Evolutionary conservation across 495 filamentous ascomycete species (phyloP).

Genomic region (Podospora tetraspora): DNA sequence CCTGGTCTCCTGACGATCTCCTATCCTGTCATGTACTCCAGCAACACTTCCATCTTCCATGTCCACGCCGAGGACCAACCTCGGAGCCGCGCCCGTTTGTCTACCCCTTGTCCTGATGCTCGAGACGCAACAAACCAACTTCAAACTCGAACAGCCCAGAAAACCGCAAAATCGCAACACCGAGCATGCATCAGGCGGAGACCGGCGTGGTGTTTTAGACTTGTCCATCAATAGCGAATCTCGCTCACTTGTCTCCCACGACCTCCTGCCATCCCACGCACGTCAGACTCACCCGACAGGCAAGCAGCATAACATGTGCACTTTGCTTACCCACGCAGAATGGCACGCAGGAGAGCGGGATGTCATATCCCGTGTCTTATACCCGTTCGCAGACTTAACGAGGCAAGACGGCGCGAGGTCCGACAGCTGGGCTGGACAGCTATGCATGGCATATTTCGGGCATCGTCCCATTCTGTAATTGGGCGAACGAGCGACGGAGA

Average conservation of each 20-base stretch:
- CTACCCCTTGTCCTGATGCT: neutral
- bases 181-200: neutral
- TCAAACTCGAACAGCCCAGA: neutral
- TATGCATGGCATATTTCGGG: neutral
- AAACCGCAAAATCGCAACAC: neutral
- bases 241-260: neutral
- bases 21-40: no score
- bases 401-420: neutral
- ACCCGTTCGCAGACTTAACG: neutral
- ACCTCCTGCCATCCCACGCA: neutral
- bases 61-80: neutral
- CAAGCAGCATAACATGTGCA: neutral
- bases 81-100: neutral
- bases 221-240: neutral
- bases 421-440: neutral
- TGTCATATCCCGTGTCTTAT: neutral
- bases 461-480: neutral
- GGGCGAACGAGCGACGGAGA: neutral
- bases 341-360: neutral
- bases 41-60: neutral
- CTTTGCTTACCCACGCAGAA: neutral
- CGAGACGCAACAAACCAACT: neutral
- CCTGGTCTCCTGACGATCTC: no score
- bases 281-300: neutral
- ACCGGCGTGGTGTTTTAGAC: neutral